These are phyloP conservation scores for Pythium volutum DNA, from an alignment of 352 stramenopile genomes.

Conservation along the genomic window DNA sequence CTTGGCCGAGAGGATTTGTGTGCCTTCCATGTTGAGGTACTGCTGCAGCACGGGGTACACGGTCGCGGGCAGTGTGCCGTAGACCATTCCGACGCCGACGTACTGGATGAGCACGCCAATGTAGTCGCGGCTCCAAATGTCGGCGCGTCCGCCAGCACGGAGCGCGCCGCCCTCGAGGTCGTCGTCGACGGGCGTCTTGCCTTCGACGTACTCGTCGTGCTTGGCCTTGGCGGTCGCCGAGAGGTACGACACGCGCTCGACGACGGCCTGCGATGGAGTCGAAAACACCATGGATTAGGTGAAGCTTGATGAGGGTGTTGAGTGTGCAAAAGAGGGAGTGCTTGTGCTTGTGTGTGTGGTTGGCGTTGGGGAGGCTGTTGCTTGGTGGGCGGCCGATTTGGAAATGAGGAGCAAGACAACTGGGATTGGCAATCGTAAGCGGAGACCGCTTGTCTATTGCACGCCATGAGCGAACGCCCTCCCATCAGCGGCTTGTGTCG, in stretches of 20 bases:
- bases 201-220: slow-evolving; percentile 7
- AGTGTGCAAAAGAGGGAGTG: too few relatives aligned
- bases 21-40: slow-evolving; percentile 31
- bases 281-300: not conserved
- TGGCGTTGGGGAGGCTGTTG: too few relatives aligned
- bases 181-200: slow-evolving; percentile 21
- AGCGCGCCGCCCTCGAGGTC: slow-evolving; percentile 30
- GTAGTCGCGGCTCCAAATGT: slow-evolving; percentile 6
- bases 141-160: slow-evolving; percentile 2
- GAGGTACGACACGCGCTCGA: slow-evolving; percentile 1
- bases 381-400: too few relatives aligned
- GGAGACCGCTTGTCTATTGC: too few relatives aligned
- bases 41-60: slow-evolving; percentile 37
- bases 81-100: slow-evolving; percentile 42
- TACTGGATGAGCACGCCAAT: slow-evolving; percentile 7
- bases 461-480: too few relatives aligned
- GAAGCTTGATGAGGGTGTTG: too few relatives aligned
- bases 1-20: slow-evolving; percentile 23
- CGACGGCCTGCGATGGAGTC: not conserved
- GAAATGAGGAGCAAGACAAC: too few relatives aligned
- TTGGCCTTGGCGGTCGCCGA: not conserved
- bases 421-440: too few relatives aligned
- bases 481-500: too few relatives aligned
- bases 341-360: too few relatives aligned
- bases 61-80: slow-evolving; percentile 38